Percentiles rank a stretch among this genome's conserved stretches.
Conservation (phyloP, 768 basidiomycete species). For the Tricholomella constricta region DNA sequence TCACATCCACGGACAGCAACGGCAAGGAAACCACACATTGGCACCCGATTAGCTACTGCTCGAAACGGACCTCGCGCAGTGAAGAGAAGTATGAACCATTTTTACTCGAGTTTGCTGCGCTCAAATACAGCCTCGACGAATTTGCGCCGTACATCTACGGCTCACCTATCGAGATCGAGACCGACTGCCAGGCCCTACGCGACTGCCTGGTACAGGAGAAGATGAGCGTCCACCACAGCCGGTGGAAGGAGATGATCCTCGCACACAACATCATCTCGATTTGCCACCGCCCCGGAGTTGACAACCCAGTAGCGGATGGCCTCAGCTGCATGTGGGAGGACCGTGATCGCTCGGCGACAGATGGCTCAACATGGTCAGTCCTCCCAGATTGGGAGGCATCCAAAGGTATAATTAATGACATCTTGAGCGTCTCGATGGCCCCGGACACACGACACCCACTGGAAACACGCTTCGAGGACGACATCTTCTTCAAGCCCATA, state of each 20-base stretch:
- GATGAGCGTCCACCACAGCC: conserved; percentile 25
- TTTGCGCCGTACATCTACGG: conserved; percentile 28
- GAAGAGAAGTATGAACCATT: conserved; percentile 32
- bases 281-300: conserved; percentile 19
- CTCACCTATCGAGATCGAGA: conserved; percentile 30
- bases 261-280: conserved; percentile 25
- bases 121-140: conserved; percentile 32
- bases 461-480: neutral
- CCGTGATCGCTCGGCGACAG: neutral
- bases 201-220: conserved; percentile 22
- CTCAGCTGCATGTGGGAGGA: conserved; percentile 26
- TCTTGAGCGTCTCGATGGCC: neutral
- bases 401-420: neutral
- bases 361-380: conserved; percentile 1
- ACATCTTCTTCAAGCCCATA: neutral
- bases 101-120: conserved; percentile 34
- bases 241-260: conserved; percentile 34
- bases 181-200: conserved; percentile 32
- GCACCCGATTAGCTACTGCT: conserved; percentile 32
- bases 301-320: conserved; percentile 29
- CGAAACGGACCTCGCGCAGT: conserved; percentile 26
- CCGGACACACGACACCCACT: no score
- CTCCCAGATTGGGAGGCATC: neutral
- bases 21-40: conserved; percentile 17
- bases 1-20: conserved; percentile 14